Percentiles rank a stretch among this genome's conserved stretches.
phyloP scores from a whole-genome alignment of 148 eudicot genomes.

The Rhododendron kiyosumense region DNA sequence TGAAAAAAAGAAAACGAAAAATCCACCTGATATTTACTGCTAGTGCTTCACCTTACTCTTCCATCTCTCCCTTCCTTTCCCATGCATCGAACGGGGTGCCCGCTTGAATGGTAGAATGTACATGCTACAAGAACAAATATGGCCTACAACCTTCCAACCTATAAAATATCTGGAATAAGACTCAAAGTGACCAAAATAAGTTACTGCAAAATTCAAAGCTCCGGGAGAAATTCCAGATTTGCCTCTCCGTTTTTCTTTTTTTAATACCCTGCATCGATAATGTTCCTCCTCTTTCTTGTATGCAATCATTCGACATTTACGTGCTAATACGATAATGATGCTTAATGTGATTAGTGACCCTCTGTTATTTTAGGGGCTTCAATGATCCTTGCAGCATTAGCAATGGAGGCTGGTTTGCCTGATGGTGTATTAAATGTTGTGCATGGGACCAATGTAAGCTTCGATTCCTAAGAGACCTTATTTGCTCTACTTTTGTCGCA shows the following conservation, averaged over 20 bases:
- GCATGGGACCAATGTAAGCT: conserved; percentile 62
- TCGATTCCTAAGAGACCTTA: not conserved
- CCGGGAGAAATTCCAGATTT: not conserved
- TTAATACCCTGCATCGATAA: not conserved
- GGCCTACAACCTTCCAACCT: not conserved
- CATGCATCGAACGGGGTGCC: not conserved
- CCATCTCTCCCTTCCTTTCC: not conserved
- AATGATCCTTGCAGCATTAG: conserved; percentile 51
- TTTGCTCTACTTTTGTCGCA: not conserved
- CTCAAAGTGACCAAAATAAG: not conserved
- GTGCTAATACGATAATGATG: not conserved
- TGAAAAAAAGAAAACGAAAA: not conserved
- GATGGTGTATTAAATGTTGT: conserved; percentile 64
- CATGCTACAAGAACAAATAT: not conserved
- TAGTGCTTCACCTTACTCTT: not conserved
- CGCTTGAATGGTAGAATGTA: not conserved
- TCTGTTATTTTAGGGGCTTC: conserved; percentile 40
- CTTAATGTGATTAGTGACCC: not conserved
- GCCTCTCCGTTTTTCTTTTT: not conserved
- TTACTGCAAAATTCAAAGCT: not conserved
- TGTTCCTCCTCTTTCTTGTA: not conserved
- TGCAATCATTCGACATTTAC: not conserved
- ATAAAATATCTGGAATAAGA: not conserved
- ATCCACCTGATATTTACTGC: not conserved
- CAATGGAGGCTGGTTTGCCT: conserved; percentile 70